phyloP scores from a whole-genome alignment of 2,329 filamentous ascomycete genomes.

The Claviceps quebecensis region DNA sequence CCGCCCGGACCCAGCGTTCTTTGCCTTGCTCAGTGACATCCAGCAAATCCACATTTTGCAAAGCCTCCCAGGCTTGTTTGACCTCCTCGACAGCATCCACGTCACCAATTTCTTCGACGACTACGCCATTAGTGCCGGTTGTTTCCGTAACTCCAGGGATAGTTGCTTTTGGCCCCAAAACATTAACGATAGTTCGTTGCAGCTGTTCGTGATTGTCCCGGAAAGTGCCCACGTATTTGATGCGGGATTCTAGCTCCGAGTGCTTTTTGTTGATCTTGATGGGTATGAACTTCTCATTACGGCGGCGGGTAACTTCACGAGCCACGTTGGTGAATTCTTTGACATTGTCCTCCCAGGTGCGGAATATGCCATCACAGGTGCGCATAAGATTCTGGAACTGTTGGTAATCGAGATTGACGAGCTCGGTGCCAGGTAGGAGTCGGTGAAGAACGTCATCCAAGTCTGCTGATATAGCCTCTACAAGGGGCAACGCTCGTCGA shows the following conservation, averaged over 20 bases:
- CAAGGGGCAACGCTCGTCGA: slow-evolving; percentile 77
- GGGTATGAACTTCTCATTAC: slow-evolving; percentile 96
- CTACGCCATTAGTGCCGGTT: slow-evolving; percentile 43
- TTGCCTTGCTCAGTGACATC: slow-evolving; percentile 87
- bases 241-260: slow-evolving; percentile 71
- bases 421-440: slow-evolving; percentile 68
- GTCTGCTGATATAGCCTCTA: slow-evolving; percentile 91
- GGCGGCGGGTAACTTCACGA: slow-evolving; percentile 80
- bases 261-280: slow-evolving; percentile 91
- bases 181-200: slow-evolving; percentile 88
- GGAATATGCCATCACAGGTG: slow-evolving; percentile 73
- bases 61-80: slow-evolving; percentile 78
- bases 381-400: slow-evolving; percentile 82
- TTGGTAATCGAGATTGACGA: slow-evolving; percentile 84
- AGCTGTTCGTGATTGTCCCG: slow-evolving; percentile 95
- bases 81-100: slow-evolving; percentile 96
- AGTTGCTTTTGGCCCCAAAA: slow-evolving; percentile 65
- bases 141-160: slow-evolving; percentile 40
- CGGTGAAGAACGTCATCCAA: slow-evolving; percentile 76
- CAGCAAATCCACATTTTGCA: slow-evolving; percentile 89
- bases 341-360: slow-evolving; percentile 85
- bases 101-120: slow-evolving; percentile 90
- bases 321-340: slow-evolving; percentile 98
- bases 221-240: slow-evolving; percentile 91
- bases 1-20: slow-evolving; percentile 80